These are phyloP conservation scores for Fusarium haematococcum DNA, from an alignment of 2,329 filamentous ascomycete genomes.

Conservation along the genomic window DNA sequence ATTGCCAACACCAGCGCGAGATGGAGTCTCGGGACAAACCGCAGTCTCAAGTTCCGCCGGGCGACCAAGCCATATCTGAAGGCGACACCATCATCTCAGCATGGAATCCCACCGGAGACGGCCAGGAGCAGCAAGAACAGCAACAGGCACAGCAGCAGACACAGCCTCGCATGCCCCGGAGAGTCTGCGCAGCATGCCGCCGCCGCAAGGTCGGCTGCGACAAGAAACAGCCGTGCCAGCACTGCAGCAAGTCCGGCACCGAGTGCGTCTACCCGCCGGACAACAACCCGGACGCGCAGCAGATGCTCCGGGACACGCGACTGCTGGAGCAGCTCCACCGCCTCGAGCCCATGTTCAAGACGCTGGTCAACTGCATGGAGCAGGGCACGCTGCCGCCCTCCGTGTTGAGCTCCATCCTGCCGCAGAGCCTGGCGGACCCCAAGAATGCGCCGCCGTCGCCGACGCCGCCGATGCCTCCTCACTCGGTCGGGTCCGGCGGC, in stretches of 20 bases:
- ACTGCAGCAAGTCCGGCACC: constrained; percentile 12
- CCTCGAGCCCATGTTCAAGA: constrained; percentile 16
- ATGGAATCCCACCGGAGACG: background rate
- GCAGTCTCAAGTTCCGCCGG: background rate
- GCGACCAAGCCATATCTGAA: background rate
- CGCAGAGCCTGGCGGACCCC: background rate
- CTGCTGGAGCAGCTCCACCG: constrained; percentile 5
- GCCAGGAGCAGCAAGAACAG: background rate
- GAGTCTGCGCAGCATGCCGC: constrained; percentile 12
- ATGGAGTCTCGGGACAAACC: background rate
- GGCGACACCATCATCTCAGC: constrained; percentile 12
- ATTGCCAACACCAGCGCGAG: background rate
- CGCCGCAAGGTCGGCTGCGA: constrained; percentile 18
- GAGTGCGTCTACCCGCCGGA: constrained; percentile 14
- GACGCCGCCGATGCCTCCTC: constrained; percentile 8
- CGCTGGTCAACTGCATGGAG: constrained; percentile 11
- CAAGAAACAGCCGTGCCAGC: constrained; percentile 15
- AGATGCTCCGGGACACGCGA: background rate
- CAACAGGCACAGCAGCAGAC: background rate
- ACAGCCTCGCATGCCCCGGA: background rate
- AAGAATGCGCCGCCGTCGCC: background rate
- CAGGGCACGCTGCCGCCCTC: constrained; percentile 4
- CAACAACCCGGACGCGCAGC: background rate
- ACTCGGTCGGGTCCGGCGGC: constrained; percentile 10
- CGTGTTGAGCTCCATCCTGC: background rate